Conservation (phyloP, 1,284 basidiomycete genomes). For the Cystobasidiaceae sp. region DNA sequence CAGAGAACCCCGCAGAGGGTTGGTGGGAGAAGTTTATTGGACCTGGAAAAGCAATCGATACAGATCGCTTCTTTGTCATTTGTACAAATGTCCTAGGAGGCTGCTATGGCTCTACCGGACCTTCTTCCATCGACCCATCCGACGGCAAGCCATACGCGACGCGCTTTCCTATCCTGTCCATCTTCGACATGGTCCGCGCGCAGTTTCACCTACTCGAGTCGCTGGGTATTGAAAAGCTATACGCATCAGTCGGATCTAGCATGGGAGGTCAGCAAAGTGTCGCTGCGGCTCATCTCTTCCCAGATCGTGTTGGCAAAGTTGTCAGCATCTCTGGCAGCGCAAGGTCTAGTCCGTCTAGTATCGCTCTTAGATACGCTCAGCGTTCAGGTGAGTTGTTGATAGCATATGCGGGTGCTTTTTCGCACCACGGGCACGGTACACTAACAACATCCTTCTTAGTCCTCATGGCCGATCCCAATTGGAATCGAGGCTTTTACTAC, state of each 20-base stretch:
- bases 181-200: slow-evolving; percentile 93
- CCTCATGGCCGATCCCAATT: slow-evolving; percentile 97
- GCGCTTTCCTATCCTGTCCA: slow-evolving; percentile 80
- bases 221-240: slow-evolving; percentile 75
- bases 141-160: slow-evolving; percentile 75
- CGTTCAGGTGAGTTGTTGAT: slow-evolving; percentile 54
- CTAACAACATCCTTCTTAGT: slow-evolving; percentile 53
- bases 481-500: slow-evolving; percentile 99
- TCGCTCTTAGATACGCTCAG: slow-evolving; percentile 95
- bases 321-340: slow-evolving; percentile 93
- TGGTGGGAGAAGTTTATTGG: slow-evolving; percentile 99
- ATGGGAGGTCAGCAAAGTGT: slow-evolving; percentile 99
- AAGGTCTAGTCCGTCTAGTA: slow-evolving; percentile 78
- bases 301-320: slow-evolving; percentile 77
- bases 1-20: slow-evolving; percentile 71
- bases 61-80: slow-evolving; percentile 84
- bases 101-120: slow-evolving; percentile 95
- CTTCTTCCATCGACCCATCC: slow-evolving; percentile 67
- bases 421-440: not conserved
- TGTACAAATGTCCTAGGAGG: slow-evolving; percentile 97
- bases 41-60: slow-evolving; percentile 88
- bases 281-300: slow-evolving; percentile 89
- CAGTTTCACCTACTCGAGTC: slow-evolving; percentile 84
- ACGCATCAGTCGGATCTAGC: slow-evolving; percentile 85
- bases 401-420: slow-evolving; percentile 18